Percentiles rank a stretch among this genome's conserved stretches.
Conservation (phyloP, 495 filamentous ascomycete genomes). For the Penicillium psychrofluorescens region DNA sequence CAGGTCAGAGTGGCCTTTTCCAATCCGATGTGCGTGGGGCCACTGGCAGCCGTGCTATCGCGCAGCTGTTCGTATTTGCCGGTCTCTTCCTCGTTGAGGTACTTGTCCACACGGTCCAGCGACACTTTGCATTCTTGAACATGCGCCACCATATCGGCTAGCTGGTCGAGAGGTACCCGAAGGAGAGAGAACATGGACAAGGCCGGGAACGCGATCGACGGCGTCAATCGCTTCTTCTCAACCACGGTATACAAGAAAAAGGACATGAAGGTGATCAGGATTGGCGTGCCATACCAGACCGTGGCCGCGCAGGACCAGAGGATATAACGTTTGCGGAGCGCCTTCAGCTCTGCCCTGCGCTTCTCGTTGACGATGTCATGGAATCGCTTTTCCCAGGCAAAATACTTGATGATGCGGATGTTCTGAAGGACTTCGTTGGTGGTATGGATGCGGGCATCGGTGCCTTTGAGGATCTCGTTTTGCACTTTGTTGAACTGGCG, state of each 20-base stretch:
- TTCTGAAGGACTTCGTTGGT: constrained; percentile 98
- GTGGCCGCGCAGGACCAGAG: constrained; percentile 87
- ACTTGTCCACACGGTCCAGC: constrained; percentile 92
- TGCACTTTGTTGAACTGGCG: constrained; percentile 76
- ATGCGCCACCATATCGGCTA: constrained; percentile 98
- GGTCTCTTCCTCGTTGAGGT: constrained; percentile 89
- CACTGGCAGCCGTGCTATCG: constrained; percentile 51
- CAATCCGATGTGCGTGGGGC: constrained; percentile 69
- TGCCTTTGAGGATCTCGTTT: constrained; percentile 85
- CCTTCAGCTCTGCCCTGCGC: constrained; percentile 67
- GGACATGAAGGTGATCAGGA: constrained; percentile 91
- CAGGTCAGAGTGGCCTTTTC: constrained; percentile 79
- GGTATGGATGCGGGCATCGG: constrained; percentile 91
- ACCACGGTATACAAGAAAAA: constrained; percentile 90
- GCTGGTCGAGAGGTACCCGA: constrained; percentile 86
- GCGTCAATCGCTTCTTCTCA: constrained; percentile 81
- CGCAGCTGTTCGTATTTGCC: constrained; percentile 89
- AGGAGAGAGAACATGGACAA: constrained; percentile 96
- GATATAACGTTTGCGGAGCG: constrained; percentile 75
- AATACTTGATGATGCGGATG: constrained; percentile 99
- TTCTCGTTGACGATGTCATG: constrained; percentile 82
- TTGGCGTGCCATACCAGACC: constrained; percentile 92
- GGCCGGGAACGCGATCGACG: constrained; percentile 93
- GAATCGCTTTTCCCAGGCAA: constrained; percentile 96
- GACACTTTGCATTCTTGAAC: constrained; percentile 98